Percentiles rank a stretch among this genome's conserved stretches.
Evolutionary conservation across 176 grass and related monocot genomes (phyloP).

Genomic region (Musa beccarii): DNA sequence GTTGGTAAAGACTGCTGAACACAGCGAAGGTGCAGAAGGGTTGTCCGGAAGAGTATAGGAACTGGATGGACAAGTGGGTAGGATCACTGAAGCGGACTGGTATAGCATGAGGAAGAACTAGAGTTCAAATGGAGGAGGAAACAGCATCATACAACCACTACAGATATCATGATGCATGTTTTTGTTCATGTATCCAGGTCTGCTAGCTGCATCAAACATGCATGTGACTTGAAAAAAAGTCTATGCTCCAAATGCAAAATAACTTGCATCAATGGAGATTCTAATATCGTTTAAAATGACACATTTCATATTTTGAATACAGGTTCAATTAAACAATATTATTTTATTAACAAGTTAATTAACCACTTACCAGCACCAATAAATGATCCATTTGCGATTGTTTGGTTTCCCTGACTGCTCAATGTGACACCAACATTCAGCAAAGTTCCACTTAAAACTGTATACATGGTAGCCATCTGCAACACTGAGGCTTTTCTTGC

Average conservation of each 20-base stretch:
- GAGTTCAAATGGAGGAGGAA: too few relatives aligned
- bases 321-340: background rate
- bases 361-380: slow-evolving; percentile 53
- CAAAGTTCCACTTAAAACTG: slow-evolving; percentile 65
- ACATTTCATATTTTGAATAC: too few relatives aligned
- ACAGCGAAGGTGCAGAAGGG: too few relatives aligned
- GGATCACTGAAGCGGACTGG: background rate
- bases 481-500: slow-evolving; percentile 73
- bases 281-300: background rate
- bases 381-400: slow-evolving; percentile 62
- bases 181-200: background rate
- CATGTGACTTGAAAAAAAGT: too few relatives aligned
- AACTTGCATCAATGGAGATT: background rate
- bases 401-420: slow-evolving; percentile 73
- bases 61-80: too few relatives aligned
- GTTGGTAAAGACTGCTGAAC: too few relatives aligned
- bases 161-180: too few relatives aligned
- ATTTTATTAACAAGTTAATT: background rate
- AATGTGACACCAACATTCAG: slow-evolving; percentile 73
- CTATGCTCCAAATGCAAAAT: background rate
- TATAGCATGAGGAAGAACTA: too few relatives aligned
- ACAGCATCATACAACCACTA: too few relatives aligned
- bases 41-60: too few relatives aligned
- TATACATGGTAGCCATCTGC: slow-evolving; percentile 95
- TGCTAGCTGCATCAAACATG: background rate